A percentile compares a stretch with the other conserved stretches of the same genome.
Evolutionary conservation across 1,139 yeast genomes (phyloP).

Genomic region (Pichia sp.): DNA sequence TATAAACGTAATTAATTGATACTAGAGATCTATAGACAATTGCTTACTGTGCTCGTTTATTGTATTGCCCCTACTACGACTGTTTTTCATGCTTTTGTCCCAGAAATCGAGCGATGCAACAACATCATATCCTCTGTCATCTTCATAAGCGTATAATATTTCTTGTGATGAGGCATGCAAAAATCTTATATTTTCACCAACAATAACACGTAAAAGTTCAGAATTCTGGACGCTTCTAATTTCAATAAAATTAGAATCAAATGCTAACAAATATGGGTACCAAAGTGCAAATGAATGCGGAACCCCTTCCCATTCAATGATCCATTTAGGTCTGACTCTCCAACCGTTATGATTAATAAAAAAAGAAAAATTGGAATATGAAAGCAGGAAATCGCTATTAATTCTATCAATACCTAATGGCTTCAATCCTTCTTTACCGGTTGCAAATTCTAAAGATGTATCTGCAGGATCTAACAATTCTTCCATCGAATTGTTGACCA

Average conservation of each 20-base stretch:
- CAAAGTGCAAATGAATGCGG: slow-evolving; percentile 91
- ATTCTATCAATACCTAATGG: slow-evolving; percentile 90
- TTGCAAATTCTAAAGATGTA: slow-evolving; percentile 93
- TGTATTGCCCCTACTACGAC: slow-evolving; percentile 12
- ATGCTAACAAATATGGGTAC: slow-evolving; percentile 88
- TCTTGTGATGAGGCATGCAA: slow-evolving; percentile 90
- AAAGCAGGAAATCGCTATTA: slow-evolving; percentile 78
- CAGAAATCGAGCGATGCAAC: slow-evolving; percentile 89
- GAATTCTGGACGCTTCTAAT: slow-evolving; percentile 88
- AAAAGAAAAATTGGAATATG: slow-evolving; percentile 89
- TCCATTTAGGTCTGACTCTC: slow-evolving; percentile 93
- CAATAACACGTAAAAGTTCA: slow-evolving; percentile 76
- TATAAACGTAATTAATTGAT: too few species aligned
- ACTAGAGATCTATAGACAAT: neutral
- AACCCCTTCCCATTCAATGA: slow-evolving; percentile 93
- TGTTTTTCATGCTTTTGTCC: slow-evolving; percentile 38
- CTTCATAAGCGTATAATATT: slow-evolving; percentile 88
- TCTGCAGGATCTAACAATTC: slow-evolving; percentile 90
- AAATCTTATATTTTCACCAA: slow-evolving; percentile 89
- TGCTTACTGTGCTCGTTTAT: slow-evolving; percentile 1
- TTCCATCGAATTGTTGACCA: slow-evolving; percentile 72
- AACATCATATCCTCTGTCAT: slow-evolving; percentile 83
- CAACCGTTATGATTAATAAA: slow-evolving; percentile 93
- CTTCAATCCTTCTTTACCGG: slow-evolving; percentile 73
- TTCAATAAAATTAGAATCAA: slow-evolving; percentile 86